Evolutionary conservation across 805 yeast species (phyloP).

Genomic region (Spathaspora passalidarum): DNA sequence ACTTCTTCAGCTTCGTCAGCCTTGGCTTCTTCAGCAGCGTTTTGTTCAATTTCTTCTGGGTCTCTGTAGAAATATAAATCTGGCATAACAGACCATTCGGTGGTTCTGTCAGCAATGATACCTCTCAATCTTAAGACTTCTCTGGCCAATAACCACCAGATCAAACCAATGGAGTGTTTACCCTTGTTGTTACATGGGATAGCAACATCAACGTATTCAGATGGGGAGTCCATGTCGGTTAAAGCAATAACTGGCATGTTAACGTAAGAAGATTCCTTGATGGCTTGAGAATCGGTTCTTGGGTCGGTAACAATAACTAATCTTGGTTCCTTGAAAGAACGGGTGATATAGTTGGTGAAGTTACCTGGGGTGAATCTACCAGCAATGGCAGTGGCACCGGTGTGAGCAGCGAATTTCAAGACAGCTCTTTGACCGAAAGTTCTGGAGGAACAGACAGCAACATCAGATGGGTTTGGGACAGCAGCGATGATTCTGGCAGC

Average conservation of each 20-base stretch:
- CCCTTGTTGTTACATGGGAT: conserved; percentile 99
- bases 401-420: conserved; percentile 98
- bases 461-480: conserved; percentile 97
- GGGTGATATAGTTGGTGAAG: conserved; percentile 99
- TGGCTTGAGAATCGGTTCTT: conserved; percentile 99
- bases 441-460: conserved; percentile 98
- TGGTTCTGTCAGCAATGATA: conserved; percentile 90
- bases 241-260: conserved; percentile 99
- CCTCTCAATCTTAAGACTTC: conserved; percentile 99
- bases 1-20: conserved; percentile 59
- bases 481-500: conserved; percentile 99
- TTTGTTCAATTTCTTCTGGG: conserved; percentile 97
- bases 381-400: conserved; percentile 99
- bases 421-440: conserved; percentile 99
- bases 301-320: conserved; percentile 99
- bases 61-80: conserved; percentile 99
- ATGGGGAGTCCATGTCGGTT: conserved; percentile 97
- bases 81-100: conserved; percentile 99
- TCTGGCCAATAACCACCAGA: conserved; percentile 99
- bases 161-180: conserved; percentile 98
- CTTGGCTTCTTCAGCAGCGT: conserved; percentile 55
- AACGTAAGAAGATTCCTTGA: conserved; percentile 99
- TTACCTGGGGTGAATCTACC: conserved; percentile 99
- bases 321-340: conserved; percentile 99
- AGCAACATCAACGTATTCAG: conserved; percentile 98